Conservation (phyloP, 257 asterid genomes). For the Orobanche coerulescens region DNA sequence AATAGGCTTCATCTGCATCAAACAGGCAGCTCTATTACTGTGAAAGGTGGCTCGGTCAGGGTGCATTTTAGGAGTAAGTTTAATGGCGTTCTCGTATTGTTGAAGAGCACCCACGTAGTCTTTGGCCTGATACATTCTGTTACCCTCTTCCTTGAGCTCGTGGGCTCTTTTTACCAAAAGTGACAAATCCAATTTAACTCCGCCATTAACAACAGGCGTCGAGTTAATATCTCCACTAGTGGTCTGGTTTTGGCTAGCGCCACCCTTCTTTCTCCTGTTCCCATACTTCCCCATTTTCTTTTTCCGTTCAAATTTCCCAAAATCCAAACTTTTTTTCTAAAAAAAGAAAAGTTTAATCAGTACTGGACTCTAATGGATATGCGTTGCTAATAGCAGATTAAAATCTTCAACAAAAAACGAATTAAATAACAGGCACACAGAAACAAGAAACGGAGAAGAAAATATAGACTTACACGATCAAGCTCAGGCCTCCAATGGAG, state of each 20-base stretch:
- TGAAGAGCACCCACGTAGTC: conserved; percentile 71
- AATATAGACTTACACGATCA: conserved; percentile 31
- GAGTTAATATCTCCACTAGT: conserved; percentile 28
- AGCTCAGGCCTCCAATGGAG: neutral
- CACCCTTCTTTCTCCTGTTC: conserved; percentile 71
- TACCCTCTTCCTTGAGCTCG: conserved; percentile 95
- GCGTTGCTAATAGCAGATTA: conserved; percentile 1
- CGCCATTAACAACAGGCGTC: conserved; percentile 54
- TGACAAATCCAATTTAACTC: conserved; percentile 49
- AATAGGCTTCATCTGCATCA: conserved; percentile 96
- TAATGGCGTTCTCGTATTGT: conserved; percentile 76
- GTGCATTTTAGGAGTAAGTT: conserved; percentile 64
- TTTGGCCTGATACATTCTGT: conserved; percentile 69
- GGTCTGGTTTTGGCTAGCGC: conserved; percentile 33
- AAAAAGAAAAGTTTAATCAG: neutral
- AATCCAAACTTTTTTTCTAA: conserved; percentile 26
- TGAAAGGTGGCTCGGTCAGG: conserved; percentile 91
- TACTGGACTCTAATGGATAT: neutral
- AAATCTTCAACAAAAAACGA: neutral
- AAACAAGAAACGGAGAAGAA: neutral
- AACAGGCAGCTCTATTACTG: conserved; percentile 91
- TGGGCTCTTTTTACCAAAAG: conserved; percentile 66
- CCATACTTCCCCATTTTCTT: conserved; percentile 84
- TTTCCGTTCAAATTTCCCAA: conserved; percentile 16
- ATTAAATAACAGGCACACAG: neutral